phyloP scores from a whole-genome alignment of 768 basidiomycete species.

The Podaxis sp. region DNA sequence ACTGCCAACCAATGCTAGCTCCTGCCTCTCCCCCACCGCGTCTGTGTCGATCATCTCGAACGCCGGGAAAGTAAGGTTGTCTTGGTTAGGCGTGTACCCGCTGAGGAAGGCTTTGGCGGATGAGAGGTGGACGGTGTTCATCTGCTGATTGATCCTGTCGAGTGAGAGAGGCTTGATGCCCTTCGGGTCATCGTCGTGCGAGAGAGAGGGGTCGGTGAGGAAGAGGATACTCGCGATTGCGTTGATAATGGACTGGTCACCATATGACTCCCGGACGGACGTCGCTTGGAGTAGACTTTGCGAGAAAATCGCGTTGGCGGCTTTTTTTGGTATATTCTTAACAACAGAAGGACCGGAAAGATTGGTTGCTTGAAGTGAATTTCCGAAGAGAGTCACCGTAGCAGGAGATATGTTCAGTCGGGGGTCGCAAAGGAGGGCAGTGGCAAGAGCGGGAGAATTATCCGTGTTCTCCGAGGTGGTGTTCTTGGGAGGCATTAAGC shows the following conservation, averaged over 20 bases:
- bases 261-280: background rate
- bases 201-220: background rate
- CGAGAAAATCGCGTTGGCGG: conserved; percentile 1
- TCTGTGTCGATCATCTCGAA: background rate
- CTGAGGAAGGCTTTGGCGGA: conserved; percentile 2
- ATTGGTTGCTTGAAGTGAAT: background rate
- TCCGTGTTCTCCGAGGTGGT: too few relatives aligned
- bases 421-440: background rate
- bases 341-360: background rate
- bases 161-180: background rate
- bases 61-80: background rate
- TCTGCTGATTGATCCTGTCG: background rate
- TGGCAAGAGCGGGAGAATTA: background rate
- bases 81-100: background rate
- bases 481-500: background rate
- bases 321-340: background rate
- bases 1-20: background rate
- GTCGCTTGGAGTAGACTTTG: background rate
- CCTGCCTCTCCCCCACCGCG: background rate
- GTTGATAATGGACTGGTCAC: background rate
- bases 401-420: conserved; percentile 1
- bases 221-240: background rate
- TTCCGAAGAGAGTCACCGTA: background rate
- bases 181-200: background rate
- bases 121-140: background rate